Percentiles rank a stretch among this genome's conserved stretches.
phyloP scores from a whole-genome alignment of 2,329 filamentous ascomycete genomes.

The Aspergillus hiratsukae region DNA sequence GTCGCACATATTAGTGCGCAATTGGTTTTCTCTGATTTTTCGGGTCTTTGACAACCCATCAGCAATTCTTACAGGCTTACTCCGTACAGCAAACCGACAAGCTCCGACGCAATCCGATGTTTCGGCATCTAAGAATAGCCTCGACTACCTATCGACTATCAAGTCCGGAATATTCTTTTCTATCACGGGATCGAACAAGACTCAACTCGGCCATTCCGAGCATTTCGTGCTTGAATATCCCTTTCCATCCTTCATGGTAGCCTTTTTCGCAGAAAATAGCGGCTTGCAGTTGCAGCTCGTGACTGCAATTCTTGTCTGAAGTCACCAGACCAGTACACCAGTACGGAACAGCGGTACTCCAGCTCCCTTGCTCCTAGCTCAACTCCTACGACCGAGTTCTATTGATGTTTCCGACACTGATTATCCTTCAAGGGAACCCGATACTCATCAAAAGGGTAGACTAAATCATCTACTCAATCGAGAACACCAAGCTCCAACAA shows the following conservation, averaged over 20 bases:
- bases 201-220: neutral
- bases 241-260: neutral
- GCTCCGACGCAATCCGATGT: neutral
- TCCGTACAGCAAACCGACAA: neutral
- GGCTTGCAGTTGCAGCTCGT: neutral
- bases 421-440: neutral
- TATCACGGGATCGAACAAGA: neutral
- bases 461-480: neutral
- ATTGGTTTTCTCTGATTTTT: neutral
- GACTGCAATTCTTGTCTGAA: neutral
- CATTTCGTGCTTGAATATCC: neutral
- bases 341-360: neutral
- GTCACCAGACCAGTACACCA: neutral
- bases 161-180: neutral
- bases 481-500: neutral
- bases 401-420: neutral
- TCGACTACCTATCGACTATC: neutral
- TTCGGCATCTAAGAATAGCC: neutral
- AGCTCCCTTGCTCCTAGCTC: neutral
- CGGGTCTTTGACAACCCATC: neutral
- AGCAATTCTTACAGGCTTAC: neutral
- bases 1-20: neutral
- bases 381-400: neutral
- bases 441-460: neutral
- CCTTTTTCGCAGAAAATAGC: neutral